phyloP scores from a whole-genome alignment of 129 eudicot genomes.

The Erigeron canadensis region DNA sequence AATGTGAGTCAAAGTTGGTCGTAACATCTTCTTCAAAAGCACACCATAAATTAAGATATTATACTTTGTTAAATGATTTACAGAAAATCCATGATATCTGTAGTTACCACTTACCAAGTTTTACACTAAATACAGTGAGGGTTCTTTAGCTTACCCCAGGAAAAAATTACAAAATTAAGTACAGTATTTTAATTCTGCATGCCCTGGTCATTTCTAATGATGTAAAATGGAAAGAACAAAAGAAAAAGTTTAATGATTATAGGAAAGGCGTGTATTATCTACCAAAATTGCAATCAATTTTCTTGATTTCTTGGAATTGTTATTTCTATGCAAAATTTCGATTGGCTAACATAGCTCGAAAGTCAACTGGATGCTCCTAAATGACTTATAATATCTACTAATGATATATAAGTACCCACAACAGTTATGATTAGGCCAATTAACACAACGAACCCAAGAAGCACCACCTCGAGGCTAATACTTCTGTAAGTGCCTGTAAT shows the following conservation, averaged over 20 bases:
- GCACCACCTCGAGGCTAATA: conserved; percentile 43
- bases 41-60: too few relatives aligned
- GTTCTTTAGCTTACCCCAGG: too few relatives aligned
- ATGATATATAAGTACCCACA: conserved; percentile 63
- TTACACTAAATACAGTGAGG: too few relatives aligned
- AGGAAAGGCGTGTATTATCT: too few relatives aligned
- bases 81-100: too few relatives aligned
- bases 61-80: too few relatives aligned
- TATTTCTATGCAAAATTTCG: not conserved
- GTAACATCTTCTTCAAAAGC: too few relatives aligned
- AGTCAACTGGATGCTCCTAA: conserved; percentile 19
- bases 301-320: not conserved
- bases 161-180: not conserved
- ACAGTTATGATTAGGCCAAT: conserved; percentile 49
- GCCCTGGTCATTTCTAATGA: too few relatives aligned
- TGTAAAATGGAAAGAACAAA: too few relatives aligned
- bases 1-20: too few relatives aligned
- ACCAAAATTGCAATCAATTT: not conserved
- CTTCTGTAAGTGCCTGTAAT: conserved; percentile 48
- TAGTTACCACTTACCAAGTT: too few relatives aligned
- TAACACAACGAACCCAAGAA: conserved; percentile 35
- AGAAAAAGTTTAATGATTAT: too few relatives aligned
- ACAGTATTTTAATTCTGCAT: not conserved
- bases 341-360: not conserved
- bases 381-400: conserved; percentile 44